Base-by-base conservation (phyloP, 2,329 filamentous ascomycete genomes). In the Talaromyces sp. region DNA sequence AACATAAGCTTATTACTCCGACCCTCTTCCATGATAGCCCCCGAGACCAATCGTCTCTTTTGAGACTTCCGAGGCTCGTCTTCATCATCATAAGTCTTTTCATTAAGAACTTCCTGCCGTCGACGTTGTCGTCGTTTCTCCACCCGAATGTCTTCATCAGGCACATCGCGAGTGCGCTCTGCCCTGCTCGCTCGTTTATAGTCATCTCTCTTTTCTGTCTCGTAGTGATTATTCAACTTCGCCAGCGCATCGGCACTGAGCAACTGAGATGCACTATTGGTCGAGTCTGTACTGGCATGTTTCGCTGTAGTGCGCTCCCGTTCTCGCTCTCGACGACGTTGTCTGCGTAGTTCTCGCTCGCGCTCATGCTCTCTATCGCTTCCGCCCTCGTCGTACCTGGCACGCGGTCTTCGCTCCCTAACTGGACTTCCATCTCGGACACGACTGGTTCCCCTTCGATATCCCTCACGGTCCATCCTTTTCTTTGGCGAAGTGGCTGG, bases 11-110 rank as follows among this genome's bases (percentile, higher is more conserved):
- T 83, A 70, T 75, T 70, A 53, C 70, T 73, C 42, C 73, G 79
- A 0, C 88, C 88, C 71, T 91, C 88, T 69, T 91, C 89, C 66
- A 89, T 77, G 19, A 88, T 76, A 0, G 87, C 86, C 22, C 88
- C 88, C 64, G 88, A 91, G 22, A 89, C 87, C n/a, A 90, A 80
- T 63, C 89, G 79, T 61, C 81, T 81, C 69, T 85, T 85, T 65
- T 81, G 82, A 49, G 73, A 73, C 56, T 76, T 78, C 47, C 75
- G 72, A 11, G 76, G 72, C 39, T 42, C 57, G 61, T 55, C 61
- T 63, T 33, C 47, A 57, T 60, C 56, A n/a, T 63, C 63, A 52
- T 69, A 58, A 51, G 61, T 58, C 36, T 54, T 62, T 56, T 66
- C 67, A 54, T 66, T 32, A 66, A 27, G 4, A 39, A 36, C 32